Base-by-base conservation (phyloP, 371 early-diverging fungal species). In the Mortierella polycephala region DNA sequence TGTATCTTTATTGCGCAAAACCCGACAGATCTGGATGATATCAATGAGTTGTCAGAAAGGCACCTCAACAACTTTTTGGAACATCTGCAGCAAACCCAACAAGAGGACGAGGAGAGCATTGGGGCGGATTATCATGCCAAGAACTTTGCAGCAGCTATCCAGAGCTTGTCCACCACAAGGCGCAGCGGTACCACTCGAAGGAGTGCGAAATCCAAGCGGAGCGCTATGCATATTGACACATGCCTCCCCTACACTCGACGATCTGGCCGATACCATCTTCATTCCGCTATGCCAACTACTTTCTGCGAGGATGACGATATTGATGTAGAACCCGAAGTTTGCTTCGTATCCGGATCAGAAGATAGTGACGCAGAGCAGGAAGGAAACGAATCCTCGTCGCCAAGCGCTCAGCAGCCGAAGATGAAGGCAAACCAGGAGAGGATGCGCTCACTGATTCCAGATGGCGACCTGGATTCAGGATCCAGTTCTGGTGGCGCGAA, bases 1-100 rank as follows among this genome's bases (percentile, higher is more conserved):
- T 86, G 88, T 44, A 86, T 92, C 10, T 88, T 88, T 46, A 89
- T 92, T 63, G 91, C 92, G 23, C 92, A 91, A 66, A 85, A 88
- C 39, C 85, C 86, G 0, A 83, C 77, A 12, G 90, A 90, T 49
- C 70, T 90, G 47, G 76, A 81, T 7, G 88, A 85, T 56, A 85
- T 90, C 49, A 73, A 65, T 42, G 80, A 68, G 16, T 57, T 79
- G 39, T 47, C 69, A 1, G 74, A 79, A 18, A 64, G 58, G 49
- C 8, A 79, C 13, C 64, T 79, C 12, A 63, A 69, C 14, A 65
- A 62, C 47, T 79, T 79, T 37, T 53, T 79, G 20, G 58, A 73
- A 13, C 73, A 79, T 37, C 56, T 79, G 16, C 56, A 67, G 30
- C 41, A 69, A n/a, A 79, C 73, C 14, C 62, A 62, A 5, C 58